Conservation (phyloP, 1,139 yeast genomes). For the Yamadazyma blattariae region DNA sequence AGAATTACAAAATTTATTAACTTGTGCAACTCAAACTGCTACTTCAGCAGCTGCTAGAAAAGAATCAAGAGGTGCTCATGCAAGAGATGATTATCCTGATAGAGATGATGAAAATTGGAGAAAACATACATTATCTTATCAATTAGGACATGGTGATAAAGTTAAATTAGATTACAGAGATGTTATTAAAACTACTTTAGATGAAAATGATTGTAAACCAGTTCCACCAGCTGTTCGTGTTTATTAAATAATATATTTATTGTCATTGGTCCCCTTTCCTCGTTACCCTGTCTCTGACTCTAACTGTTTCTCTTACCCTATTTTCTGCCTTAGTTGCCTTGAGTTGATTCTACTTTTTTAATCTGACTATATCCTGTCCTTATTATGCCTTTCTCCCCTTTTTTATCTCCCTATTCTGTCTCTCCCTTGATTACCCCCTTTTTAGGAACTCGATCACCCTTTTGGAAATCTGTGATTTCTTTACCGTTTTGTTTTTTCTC, state of each 20-base stretch:
- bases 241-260: conserved; percentile 46
- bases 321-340: no score
- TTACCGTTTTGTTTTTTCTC: no score
- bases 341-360: no score
- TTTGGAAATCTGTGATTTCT: no score
- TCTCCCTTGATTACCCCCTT: no score
- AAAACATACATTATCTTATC: conserved; percentile 97
- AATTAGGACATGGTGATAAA: conserved; percentile 64
- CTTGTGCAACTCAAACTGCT: conserved; percentile 98
- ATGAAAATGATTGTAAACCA: conserved; percentile 87
- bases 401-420: no score
- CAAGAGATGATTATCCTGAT: conserved; percentile 94
- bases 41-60: conserved; percentile 90
- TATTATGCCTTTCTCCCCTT: no score
- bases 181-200: conserved; percentile 81
- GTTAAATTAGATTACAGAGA: conserved; percentile 82
- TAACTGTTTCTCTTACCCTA: no score
- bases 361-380: no score
- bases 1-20: conserved; percentile 93
- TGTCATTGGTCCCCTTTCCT: no score
- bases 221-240: conserved; percentile 98
- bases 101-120: conserved; percentile 97
- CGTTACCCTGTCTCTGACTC: no score
- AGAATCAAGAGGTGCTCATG: conserved; percentile 99
- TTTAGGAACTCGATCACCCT: no score